Percentiles rank a stretch among this genome's conserved stretches.
Evolutionary conservation across 305 asterid species (phyloP).

Genomic region (Salvia sclarea): DNA sequence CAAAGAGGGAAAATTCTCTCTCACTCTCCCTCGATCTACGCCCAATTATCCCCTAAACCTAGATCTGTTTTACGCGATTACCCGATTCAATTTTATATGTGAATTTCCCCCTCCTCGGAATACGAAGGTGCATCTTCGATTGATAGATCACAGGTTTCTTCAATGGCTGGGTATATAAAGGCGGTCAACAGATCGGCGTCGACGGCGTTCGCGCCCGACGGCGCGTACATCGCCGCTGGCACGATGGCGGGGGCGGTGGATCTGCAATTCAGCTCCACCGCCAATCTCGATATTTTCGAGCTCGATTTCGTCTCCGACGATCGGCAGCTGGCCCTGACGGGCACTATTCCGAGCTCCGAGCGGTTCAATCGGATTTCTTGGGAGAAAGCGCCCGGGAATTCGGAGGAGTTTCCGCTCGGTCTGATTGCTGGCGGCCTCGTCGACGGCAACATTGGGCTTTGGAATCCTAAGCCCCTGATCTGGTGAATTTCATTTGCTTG

Average conservation of each 20-base stretch:
- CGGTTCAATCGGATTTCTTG: constrained; percentile 84
- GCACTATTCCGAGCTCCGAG: constrained; percentile 74
- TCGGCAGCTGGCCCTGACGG: constrained; percentile 62
- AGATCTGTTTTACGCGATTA: constrained; percentile 36
- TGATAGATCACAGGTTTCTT: constrained; percentile 33
- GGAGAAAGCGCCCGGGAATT: constrained; percentile 61
- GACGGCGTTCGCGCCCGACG: constrained; percentile 93
- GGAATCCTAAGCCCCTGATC: constrained; percentile 38
- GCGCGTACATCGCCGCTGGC: constrained; percentile 88
- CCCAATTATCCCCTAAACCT: constrained; percentile 26
- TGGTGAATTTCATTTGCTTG: constrained; percentile 47
- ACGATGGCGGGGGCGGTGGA: constrained; percentile 99
- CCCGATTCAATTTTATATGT: constrained; percentile 27
- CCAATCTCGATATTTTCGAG: constrained; percentile 89
- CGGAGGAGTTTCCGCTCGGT: constrained; percentile 79
- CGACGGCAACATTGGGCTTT: no score
- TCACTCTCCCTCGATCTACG: constrained; percentile 43
- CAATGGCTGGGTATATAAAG: constrained; percentile 81
- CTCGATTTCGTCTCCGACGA: constrained; percentile 84
- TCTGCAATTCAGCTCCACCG: constrained; percentile 92
- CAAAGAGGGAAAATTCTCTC: constrained; percentile 37
- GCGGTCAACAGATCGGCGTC: constrained; percentile 94
- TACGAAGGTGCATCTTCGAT: constrained; percentile 25
- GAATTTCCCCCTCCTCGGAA: constrained; percentile 20
- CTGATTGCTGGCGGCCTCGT: constrained; percentile 20